Evolutionary conservation across 495 filamentous ascomycete genomes (phyloP).

Genomic region (Talaromyces ruber): DNA sequence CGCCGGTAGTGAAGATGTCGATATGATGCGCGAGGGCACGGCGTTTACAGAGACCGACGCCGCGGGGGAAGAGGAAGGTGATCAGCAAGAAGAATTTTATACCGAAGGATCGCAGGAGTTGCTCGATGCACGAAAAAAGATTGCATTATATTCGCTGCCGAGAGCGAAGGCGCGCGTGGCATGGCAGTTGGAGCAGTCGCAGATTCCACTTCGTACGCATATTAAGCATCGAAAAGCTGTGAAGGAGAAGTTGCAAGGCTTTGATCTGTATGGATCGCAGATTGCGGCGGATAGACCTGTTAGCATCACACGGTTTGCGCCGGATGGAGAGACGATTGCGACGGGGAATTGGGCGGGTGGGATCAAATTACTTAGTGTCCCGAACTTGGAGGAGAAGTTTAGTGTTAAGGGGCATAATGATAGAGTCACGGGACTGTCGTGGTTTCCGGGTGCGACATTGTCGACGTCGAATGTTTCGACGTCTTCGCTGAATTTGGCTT

Average conservation of each 20-base stretch:
- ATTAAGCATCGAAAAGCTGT: slow-evolving; percentile 83
- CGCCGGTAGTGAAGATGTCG: slow-evolving; percentile 53
- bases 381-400: slow-evolving; percentile 66
- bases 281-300: slow-evolving; percentile 85
- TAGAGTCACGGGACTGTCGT: slow-evolving; percentile 81
- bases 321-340: slow-evolving; percentile 73
- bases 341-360: slow-evolving; percentile 88
- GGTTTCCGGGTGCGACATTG: slow-evolving; percentile 79
- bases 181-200: slow-evolving; percentile 68
- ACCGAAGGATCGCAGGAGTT: slow-evolving; percentile 70
- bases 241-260: slow-evolving; percentile 72
- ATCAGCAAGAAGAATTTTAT: slow-evolving; percentile 94
- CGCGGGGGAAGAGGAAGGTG: slow-evolving; percentile 46
- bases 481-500: slow-evolving; percentile 75
- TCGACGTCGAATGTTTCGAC: slow-evolving; percentile 58
- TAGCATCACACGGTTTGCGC: slow-evolving; percentile 83
- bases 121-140: slow-evolving; percentile 66
- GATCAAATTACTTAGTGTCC: slow-evolving; percentile 76
- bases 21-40: slow-evolving; percentile 42
- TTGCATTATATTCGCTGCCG: slow-evolving; percentile 80
- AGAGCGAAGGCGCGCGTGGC: slow-evolving; percentile 68
- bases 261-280: slow-evolving; percentile 88
- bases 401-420: slow-evolving; percentile 75
- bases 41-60: slow-evolving; percentile 17
- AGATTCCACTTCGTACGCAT: slow-evolving; percentile 76